A percentile compares a stretch with the other conserved stretches of the same genome.
These are phyloP conservation scores for Rhododendron ovatum DNA, from an alignment of 148 eudicot genomes.

Conservation along the genomic window DNA sequence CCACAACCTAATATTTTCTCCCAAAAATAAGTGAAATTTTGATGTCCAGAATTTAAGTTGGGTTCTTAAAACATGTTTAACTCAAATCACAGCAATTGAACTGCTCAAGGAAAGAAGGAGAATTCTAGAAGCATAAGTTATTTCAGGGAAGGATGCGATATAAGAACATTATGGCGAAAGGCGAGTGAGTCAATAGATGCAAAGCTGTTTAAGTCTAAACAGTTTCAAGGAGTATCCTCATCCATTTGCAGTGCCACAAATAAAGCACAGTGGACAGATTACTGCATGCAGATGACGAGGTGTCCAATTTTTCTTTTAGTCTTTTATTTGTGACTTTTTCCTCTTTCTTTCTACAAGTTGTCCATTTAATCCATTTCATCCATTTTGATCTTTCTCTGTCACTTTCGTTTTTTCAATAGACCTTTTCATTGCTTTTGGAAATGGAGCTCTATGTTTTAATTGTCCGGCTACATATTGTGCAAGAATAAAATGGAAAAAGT, in stretches of 20 bases:
- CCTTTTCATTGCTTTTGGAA: background rate
- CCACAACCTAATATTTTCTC: background rate
- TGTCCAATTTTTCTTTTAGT: background rate
- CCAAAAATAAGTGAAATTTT: background rate
- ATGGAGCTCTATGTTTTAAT: background rate
- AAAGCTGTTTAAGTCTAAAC: background rate
- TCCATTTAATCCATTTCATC: too few relatives aligned
- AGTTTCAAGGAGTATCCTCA: background rate
- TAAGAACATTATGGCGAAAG: too few relatives aligned
- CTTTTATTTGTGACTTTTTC: too few relatives aligned
- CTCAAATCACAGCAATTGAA: background rate
- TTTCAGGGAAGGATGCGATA: too few relatives aligned
- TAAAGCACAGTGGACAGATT: background rate
- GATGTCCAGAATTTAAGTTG: background rate
- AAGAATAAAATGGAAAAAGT: background rate
- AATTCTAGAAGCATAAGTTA: background rate
- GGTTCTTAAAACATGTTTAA: background rate
- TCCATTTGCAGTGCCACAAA: background rate
- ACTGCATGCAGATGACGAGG: background rate
- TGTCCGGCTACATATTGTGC: background rate
- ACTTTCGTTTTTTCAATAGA: too few relatives aligned
- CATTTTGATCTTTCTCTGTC: too few relatives aligned
- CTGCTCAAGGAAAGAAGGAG: background rate
- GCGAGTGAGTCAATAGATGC: background rate
- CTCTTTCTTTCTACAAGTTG: too few relatives aligned